Evolutionary conservation across 2,329 filamentous ascomycete genomes (phyloP), one percentile per base, ranked within the genome.

Genomic region (Neodidymelliopsis sp.): DNA sequence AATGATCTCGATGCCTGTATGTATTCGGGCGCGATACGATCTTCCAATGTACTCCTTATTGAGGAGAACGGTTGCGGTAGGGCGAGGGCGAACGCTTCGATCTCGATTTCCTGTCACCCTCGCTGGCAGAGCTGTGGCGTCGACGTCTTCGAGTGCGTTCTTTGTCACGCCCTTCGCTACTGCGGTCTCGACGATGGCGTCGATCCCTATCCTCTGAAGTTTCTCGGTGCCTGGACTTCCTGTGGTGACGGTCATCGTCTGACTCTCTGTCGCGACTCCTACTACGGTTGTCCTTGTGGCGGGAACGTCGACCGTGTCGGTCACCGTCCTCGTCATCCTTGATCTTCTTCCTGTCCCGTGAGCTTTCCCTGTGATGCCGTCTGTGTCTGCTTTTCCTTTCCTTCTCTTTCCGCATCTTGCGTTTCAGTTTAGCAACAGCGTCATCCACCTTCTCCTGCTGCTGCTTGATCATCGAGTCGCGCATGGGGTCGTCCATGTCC

Each of bases 401-500:
- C 53, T 69, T 71, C 74, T 81, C 74, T 50, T 67, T 73, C 36
- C 67, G 70, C 48, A 78, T 77, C 60, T 66, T 74, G 66, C 73
- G 81, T 34, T 79, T 78, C 40, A 81, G 69, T 60, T 74, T 81
- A 56, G 79, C 78, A 60, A 89, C 74, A 3, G 90, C 92, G 49
- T 83, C 82, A 44, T 88, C 85, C 10, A 96, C 83, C 70, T 96
- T 90, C 69, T 91, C 90, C 74, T 89, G 91, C 81, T 97, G 97
- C 74, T 96, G 89, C 56, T 93, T 84, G 40, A 97, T 85, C 56
- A 97, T 70, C 63, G 90, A 97, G 27, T 84, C 85, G 74, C 96
- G 97, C 94, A 99, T 99, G 0, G 94, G 94, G 71, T 99, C 94
- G 53, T 97, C 93, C 18, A 97, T 92, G 58, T 97, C 94, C 57